Evolutionary conservation across 106 monocot genomes (phyloP).

Genomic region (Acanthochlamys bracteata): DNA sequence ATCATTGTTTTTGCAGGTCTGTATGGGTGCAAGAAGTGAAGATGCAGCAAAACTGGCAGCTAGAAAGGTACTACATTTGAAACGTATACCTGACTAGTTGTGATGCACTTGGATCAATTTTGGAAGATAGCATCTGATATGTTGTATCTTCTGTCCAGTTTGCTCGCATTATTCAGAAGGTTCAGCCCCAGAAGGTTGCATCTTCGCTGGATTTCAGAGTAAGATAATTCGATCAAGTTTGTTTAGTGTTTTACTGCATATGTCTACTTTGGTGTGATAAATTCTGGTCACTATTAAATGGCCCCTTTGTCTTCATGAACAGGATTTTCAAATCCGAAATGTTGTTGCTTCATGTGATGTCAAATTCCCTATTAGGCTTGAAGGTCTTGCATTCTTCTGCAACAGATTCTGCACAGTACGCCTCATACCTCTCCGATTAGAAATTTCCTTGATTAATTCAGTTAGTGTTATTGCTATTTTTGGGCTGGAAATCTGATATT

Average conservation of each 20-base stretch:
- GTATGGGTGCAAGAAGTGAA: conserved; percentile 17
- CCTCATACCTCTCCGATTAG: not conserved
- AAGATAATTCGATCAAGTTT: not conserved
- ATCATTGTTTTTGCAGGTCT: conserved; percentile 9
- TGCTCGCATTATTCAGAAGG: conserved; percentile 24
- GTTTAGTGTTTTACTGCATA: not conserved
- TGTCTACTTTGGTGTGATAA: not conserved
- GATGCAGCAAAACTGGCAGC: conserved; percentile 12
- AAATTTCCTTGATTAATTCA: not conserved
- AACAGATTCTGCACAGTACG: conserved; percentile 18
- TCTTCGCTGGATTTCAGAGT: not conserved
- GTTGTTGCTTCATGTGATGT: conserved; percentile 29
- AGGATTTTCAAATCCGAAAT: conserved; percentile 28
- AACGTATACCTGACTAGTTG: not conserved
- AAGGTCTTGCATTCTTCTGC: conserved; percentile 12
- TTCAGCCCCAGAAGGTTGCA: conserved; percentile 5
- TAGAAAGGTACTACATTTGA: conserved; percentile 7
- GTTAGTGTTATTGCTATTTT: not conserved
- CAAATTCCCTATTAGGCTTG: conserved; percentile 26
- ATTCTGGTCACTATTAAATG: not conserved
- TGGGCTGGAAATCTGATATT: not conserved
- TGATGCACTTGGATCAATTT: not conserved
- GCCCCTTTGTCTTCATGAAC: not conserved
- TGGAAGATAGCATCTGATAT: not conserved
- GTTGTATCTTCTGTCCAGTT: conserved; percentile 6